Base-by-base conservation (phyloP, 2,329 filamentous ascomycete genomes). In the Fusarium devonianum region DNA sequence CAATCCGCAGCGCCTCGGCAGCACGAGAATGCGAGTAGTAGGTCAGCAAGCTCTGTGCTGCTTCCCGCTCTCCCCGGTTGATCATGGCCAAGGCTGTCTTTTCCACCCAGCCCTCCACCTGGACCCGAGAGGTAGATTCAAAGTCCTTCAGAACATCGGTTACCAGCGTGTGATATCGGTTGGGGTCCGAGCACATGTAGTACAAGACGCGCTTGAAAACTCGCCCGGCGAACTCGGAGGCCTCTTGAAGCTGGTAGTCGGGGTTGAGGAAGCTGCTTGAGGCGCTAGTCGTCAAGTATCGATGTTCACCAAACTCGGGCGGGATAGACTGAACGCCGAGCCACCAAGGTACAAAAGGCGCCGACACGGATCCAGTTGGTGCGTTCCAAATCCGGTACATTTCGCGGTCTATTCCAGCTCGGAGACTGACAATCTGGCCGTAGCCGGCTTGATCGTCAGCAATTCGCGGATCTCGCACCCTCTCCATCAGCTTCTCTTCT, bases 231-330 rank as follows among this genome's bases (percentile, higher is more conserved):
- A 63, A 63, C 17, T 58, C 41, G 1, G 60, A 62, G 0, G 60
- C 60, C 36, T 63, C 60, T 14, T 64, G 60, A 0, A 60, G 49
- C 32, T 63, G 60, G 1, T 63, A 64, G 14, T 63, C 60, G 0
- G 60, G 60, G 32, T 62, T 63, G 28, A 63, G 58, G 17, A 63
- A 63, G 18, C 58, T 63, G 34, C 60, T 53, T 0, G 60, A 63
- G 2, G 60, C 60, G 1, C 60, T 60, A 0, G 60, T 64, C 0
- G 60, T 63, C 7, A 63, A 17, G 5, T 63, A 63, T 5, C 60
- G 52, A 2, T 63, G 60, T 8, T 63, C 42, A 2, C 60, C 45
- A 3, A 50, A 63, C 32, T 63, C 60, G 0, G 58, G 58, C 1
- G 60, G 60, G 1, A 63, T 14, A 1, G 58, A 64, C 14, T 58